Base-by-base conservation (phyloP, 2,329 filamentous ascomycete species). In the Aspergillus quadricinctus region DNA sequence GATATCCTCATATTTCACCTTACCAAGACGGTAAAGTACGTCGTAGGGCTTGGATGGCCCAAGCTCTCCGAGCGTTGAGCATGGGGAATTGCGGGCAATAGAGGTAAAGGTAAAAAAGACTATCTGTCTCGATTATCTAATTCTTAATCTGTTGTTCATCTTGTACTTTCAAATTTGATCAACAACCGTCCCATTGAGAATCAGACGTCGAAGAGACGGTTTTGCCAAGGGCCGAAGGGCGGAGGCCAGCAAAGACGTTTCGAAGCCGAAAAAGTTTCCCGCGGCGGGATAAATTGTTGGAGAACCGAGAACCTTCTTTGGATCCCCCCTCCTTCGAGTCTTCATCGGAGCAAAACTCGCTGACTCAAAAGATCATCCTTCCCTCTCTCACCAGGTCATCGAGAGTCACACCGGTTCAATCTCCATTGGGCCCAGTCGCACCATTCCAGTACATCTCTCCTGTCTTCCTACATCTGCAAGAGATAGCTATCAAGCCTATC, bases 401-500 rank as follows among this genome's bases (percentile, higher is more conserved):
- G 17, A 25, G 19, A 25, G 11, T 35, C 11, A 48, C 25, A 19
- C 11, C 48, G 60, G 56, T 41, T 59, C 43, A n/a, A 55, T 53
- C 27, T 19, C 51, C 48, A 35, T 61, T 45, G 40, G 29, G 43
- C 31, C 37, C 59, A 43, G 52, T 61, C 43, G 58, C 56, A 40
- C 43, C 57, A 57, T 25, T 61, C 64, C 56, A 71, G 68, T 67
- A 69, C 62, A 64, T 58, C 64, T 58, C 66, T 65, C 61, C 58
- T 57, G 60, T 64, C 61, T 59, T 59, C 55, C 56, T 55, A 48
- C 54, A 53, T 50, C 59, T 60, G 48, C 57, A 59, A 57, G 54
- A 51, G 60, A 62, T 59, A 61, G 65, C 66, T 63, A 71, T 25
- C 43, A 46, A 46, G 43, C 43, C 43, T 7, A 46, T 62, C 66